A percentile compares a stretch with the other conserved stretches of the same genome.
Conservation (phyloP, 768 basidiomycete species). For the Myochromella boudieri region DNA sequence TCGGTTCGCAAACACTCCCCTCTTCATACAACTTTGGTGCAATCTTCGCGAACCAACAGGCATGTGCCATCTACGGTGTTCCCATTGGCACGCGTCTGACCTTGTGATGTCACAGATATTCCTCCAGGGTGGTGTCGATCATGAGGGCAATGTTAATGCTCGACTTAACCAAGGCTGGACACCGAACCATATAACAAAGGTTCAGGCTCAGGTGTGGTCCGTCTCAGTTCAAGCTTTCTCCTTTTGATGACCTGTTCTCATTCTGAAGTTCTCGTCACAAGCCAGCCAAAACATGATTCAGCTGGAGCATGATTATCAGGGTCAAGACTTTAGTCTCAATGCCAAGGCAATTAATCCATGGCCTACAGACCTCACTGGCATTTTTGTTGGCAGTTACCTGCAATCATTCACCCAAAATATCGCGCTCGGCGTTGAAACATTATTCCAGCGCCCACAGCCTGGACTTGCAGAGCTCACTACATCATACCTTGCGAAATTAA, state of each 20-base stretch:
- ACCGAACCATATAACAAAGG: conserved; percentile 72
- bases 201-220: conserved; percentile 77
- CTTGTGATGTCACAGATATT: conserved; percentile 60
- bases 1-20: conserved; percentile 82
- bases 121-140: conserved; percentile 91
- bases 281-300: conserved; percentile 89
- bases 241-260: conserved; percentile 18
- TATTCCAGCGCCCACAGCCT: conserved; percentile 79
- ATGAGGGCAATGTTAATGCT: conserved; percentile 87
- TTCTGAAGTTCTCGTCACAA: conserved; percentile 65
- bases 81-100: conserved; percentile 23
- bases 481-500: conserved; percentile 82
- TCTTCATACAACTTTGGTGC: conserved; percentile 95
- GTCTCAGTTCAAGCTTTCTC: background rate
- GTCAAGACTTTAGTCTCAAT: conserved; percentile 84
- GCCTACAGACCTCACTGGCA: conserved; percentile 82
- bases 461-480: conserved; percentile 68
- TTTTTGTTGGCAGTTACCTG: conserved; percentile 88
- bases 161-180: conserved; percentile 92
- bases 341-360: conserved; percentile 90
- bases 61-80: conserved; percentile 30
- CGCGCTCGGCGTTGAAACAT: conserved; percentile 82
- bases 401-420: conserved; percentile 91
- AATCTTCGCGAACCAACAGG: conserved; percentile 83
- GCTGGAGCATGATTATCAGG: conserved; percentile 91